phyloP scores from a whole-genome alignment of 2,329 filamentous ascomycete species.

The Aspergillus pseudonomiae region DNA sequence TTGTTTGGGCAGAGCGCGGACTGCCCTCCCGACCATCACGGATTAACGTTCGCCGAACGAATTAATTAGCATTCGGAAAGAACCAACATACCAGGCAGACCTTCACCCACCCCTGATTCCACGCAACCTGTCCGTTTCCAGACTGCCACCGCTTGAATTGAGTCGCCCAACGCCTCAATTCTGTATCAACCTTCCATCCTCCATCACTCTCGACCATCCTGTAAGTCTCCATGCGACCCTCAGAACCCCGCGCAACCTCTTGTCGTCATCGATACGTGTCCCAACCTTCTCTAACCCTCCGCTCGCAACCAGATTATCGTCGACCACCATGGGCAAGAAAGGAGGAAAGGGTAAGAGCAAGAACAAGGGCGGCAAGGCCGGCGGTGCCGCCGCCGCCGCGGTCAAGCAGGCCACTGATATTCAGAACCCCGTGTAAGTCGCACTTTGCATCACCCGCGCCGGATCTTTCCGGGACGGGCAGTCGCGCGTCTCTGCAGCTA shows the following conservation, averaged over 20 bases:
- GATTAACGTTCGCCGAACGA: constrained; percentile 31
- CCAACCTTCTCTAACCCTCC: constrained; percentile 10
- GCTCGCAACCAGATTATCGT: constrained; percentile 1
- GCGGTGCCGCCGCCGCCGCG: constrained; percentile 23
- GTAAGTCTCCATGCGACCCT: constrained; percentile 18
- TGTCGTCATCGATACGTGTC: constrained; percentile 18
- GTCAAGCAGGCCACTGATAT: constrained; percentile 31
- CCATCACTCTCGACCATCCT: not conserved
- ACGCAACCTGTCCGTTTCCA: constrained; percentile 5
- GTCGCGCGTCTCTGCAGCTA: not conserved
- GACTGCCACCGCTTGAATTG: constrained; percentile 1
- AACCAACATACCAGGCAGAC: constrained; percentile 20
- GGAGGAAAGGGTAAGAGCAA: constrained; percentile 37
- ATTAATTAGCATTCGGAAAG: constrained; percentile 25
- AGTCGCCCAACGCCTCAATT: not conserved
- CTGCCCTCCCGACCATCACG: constrained; percentile 12
- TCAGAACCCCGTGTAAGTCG: constrained; percentile 38
- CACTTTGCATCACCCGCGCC: constrained; percentile 7
- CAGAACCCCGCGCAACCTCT: not conserved
- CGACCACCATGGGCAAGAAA: constrained; percentile 37
- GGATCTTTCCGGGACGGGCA: not conserved
- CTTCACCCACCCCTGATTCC: constrained; percentile 20
- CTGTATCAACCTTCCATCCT: not conserved
- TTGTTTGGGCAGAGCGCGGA: not conserved
- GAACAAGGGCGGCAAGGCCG: constrained; percentile 30